Conservation (phyloP, 2,329 filamentous ascomycete species). For the Esteya vermicola region DNA sequence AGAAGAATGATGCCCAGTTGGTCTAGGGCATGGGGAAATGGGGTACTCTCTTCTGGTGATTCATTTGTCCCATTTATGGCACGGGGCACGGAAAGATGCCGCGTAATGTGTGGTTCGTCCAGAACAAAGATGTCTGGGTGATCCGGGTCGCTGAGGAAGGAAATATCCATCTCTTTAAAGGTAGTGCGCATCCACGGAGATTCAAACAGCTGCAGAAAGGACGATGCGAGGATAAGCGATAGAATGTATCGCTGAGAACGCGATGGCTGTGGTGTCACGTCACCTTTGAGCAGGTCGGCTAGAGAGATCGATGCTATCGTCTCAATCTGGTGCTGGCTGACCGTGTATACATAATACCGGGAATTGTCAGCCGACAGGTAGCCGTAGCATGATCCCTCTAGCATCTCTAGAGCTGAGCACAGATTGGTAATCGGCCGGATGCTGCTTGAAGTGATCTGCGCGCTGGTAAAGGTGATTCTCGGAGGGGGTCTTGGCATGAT, state of each 20-base stretch:
- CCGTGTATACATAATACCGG: not conserved
- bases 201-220: not conserved
- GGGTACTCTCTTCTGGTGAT: not conserved
- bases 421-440: not conserved
- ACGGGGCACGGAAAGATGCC: too few relatives aligned
- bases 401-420: not conserved
- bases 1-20: not conserved
- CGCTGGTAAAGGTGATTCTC: not conserved
- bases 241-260: not conserved
- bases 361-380: not conserved
- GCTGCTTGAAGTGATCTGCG: not conserved
- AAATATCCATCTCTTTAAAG: not conserved
- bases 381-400: not conserved
- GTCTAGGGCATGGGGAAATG: not conserved
- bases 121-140: not conserved
- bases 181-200: not conserved
- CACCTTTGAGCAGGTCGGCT: not conserved
- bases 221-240: not conserved
- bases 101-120: not conserved
- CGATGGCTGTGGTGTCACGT: not conserved
- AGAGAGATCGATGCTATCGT: not conserved
- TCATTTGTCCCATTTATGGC: too few relatives aligned
- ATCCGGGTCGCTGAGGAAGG: not conserved
- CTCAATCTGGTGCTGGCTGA: not conserved
- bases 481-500: not conserved